These are phyloP conservation scores for Ophiostoma pallidulum DNA, from an alignment of 2,329 filamentous ascomycete species.

Conservation along the genomic window DNA sequence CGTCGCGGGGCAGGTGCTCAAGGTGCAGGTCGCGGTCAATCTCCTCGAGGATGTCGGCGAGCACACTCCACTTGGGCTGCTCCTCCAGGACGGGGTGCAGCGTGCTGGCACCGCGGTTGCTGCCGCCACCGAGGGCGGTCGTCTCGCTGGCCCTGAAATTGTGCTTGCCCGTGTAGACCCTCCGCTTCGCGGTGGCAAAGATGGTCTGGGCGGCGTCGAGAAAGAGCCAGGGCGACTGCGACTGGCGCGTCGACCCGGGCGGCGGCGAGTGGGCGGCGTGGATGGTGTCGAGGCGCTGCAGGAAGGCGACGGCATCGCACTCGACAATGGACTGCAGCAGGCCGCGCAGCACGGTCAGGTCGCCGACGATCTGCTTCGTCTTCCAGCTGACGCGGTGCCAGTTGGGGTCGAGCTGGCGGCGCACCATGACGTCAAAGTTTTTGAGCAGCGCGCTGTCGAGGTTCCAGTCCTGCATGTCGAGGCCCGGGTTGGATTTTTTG, in stretches of 20 bases:
- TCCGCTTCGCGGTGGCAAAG: constrained; percentile 77
- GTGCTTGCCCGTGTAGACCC: constrained; percentile 70
- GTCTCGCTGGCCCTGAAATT: constrained; percentile 37
- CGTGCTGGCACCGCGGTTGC: constrained; percentile 40
- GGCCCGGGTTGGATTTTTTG: constrained; percentile 77
- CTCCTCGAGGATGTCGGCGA: constrained; percentile 86
- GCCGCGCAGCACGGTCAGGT: constrained; percentile 71
- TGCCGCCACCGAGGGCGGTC: constrained; percentile 22
- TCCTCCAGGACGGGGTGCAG: constrained; percentile 81
- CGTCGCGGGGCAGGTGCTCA: constrained; percentile 61
- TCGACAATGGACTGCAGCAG: constrained; percentile 75
- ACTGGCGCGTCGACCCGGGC: constrained; percentile 77
- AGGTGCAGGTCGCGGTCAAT: constrained; percentile 81
- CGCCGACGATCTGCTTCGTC: constrained; percentile 87
- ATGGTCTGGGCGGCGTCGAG: constrained; percentile 90
- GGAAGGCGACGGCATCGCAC: constrained; percentile 83
- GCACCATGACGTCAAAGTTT: constrained; percentile 82
- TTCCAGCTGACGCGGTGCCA: constrained; percentile 96
- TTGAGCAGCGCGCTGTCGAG: constrained; percentile 85
- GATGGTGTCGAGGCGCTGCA: constrained; percentile 89
- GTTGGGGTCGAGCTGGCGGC: constrained; percentile 85
- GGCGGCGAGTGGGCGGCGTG: constrained; percentile 82
- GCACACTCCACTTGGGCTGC: constrained; percentile 82
- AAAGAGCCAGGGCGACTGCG: constrained; percentile 92
- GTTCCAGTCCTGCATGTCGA: constrained; percentile 97